phyloP scores from a whole-genome alignment of 345 rosid species.

The Rhodamnia rubescens region DNA sequence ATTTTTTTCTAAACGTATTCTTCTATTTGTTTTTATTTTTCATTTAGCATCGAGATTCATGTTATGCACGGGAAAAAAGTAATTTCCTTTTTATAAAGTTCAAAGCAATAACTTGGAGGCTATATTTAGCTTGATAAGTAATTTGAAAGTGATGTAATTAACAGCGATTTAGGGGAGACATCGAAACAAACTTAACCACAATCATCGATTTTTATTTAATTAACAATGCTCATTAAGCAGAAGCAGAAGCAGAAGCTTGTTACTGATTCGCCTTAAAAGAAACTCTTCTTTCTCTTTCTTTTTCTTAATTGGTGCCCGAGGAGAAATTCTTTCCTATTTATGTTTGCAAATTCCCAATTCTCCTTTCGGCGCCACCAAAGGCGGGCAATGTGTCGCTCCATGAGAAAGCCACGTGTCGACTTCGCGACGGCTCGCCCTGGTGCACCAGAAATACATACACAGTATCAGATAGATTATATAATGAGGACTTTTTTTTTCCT shows the following conservation, averaged over 20 bases:
- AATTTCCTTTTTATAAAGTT: background rate
- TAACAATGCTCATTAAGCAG: background rate
- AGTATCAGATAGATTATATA: background rate
- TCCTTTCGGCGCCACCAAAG: background rate
- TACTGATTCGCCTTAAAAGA: background rate
- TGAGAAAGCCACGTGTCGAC: background rate
- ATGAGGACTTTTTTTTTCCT: too few species aligned
- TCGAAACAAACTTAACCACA: background rate
- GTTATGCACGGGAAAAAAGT: background rate
- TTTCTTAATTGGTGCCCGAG: background rate
- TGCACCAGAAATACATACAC: too few species aligned
- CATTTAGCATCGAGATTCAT: too few species aligned
- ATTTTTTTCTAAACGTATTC: background rate
- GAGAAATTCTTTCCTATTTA: background rate
- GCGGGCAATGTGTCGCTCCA: background rate
- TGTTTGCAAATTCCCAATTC: background rate
- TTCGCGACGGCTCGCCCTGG: background rate
- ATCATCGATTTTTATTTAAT: background rate
- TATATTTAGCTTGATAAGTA: background rate
- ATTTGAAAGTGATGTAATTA: background rate
- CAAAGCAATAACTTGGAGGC: background rate
- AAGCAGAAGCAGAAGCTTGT: background rate
- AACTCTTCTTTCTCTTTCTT: background rate
- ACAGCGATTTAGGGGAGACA: background rate
- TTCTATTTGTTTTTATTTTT: background rate